Conservation (phyloP, 352 stramenopile genomes). For the Pythium brachiatum region DNA sequence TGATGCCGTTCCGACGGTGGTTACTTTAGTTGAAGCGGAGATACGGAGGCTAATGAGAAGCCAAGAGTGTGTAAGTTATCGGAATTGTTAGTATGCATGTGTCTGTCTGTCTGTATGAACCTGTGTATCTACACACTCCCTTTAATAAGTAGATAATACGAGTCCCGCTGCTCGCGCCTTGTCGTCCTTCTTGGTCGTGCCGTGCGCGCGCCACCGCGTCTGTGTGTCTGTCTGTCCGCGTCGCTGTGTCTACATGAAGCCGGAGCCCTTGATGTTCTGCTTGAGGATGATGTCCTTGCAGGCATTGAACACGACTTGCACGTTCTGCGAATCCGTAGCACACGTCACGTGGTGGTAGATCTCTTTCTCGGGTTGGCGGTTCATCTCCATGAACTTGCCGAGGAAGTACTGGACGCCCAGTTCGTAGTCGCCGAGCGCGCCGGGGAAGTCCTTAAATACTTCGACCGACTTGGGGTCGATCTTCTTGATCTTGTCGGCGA, state of each 20-base stretch:
- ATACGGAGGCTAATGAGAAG: neutral
- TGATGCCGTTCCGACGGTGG: neutral
- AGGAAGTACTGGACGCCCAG: conserved; percentile 89
- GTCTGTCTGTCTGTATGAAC: conserved; percentile 18
- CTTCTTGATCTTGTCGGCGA: conserved; percentile 95
- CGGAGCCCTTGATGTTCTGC: conserved; percentile 91
- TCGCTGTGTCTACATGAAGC: conserved; percentile 72
- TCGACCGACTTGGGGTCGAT: conserved; percentile 90
- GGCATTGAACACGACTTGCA: conserved; percentile 95
- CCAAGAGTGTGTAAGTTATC: neutral
- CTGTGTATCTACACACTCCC: conserved; percentile 23
- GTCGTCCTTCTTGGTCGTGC: neutral
- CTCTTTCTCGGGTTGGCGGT: conserved; percentile 89
- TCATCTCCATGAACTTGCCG: conserved; percentile 94
- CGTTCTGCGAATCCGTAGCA: conserved; percentile 96
- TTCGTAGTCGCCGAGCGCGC: conserved; percentile 83
- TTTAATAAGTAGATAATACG: conserved; percentile 24
- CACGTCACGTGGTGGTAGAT: conserved; percentile 96
- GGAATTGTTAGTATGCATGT: conserved; percentile 12
- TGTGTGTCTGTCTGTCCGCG: neutral
- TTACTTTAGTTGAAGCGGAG: neutral
- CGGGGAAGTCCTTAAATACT: conserved; percentile 90
- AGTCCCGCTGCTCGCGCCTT: conserved; percentile 5
- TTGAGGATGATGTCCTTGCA: conserved; percentile 96
- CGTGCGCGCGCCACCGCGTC: neutral